Base-by-base conservation (phyloP, 2,329 filamentous ascomycete genomes). In the Claviceps digitariae region DNA sequence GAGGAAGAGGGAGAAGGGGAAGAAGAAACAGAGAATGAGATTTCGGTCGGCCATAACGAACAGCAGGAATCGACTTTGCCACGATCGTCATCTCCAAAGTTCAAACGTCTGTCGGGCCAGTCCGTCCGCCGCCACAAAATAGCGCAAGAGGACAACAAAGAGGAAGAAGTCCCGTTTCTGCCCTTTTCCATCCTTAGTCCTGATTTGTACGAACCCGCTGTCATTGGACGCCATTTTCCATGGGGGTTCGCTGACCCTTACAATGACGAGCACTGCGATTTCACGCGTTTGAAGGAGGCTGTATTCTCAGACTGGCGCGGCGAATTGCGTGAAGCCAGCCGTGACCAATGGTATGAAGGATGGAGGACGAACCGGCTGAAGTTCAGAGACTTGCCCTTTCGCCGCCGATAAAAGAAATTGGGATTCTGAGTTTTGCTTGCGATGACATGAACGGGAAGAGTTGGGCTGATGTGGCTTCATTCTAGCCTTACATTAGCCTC, bases 181-280 rank as follows among this genome's bases (percentile, higher is more conserved):
- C 93, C 93, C 1, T 82, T 97, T 64, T 95, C 90, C 43, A 87
- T 96, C 66, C 86, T 98, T 66, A 95, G 89, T 57, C 93, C 93
- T 0, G 93, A 98, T 67, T 79, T 87, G 44, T 95, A 97, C 69
- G 87, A 94, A 62, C 84, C 84, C 9, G 80, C 78, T 34, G 75
- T 87, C 17, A 72, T 95, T 56, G 93, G 93, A 47, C 86, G 93
- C 56, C 84, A 85, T 58, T 98, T 97, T 67, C 87, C 93, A 0
- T 98, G 93, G 93, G 93, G 93, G 7, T 94, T 96, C 61, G 93
- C 93, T 4, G 89, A 97, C 64, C 93, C 93, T 0, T 90, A 93
- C 73, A 84, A 97, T 63, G 77, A 83, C 31, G 81, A 87, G 61
- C 93, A 98, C 71, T 98, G 93, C 71, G 93, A 98, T 69, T 98